Evolutionary conservation across 2,329 filamentous ascomycete genomes (phyloP), one percentile per base, ranked within the genome.

Genomic region (Mariannaea sp.): DNA sequence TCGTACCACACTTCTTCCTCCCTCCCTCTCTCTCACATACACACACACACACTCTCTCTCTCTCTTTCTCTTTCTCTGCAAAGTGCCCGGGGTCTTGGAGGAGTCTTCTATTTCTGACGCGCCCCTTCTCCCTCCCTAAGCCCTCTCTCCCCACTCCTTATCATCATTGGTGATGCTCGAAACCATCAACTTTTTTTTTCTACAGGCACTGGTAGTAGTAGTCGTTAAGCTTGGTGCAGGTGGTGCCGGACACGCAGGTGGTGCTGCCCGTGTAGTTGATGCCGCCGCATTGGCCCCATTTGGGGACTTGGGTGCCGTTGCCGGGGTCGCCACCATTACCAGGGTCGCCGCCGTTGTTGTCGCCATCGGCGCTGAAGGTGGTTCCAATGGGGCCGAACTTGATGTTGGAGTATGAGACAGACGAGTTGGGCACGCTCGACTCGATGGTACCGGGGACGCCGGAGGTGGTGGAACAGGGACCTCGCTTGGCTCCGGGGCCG

Each of bases 401-500:
- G 75, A 84, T 83, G 75, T 84, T 83, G 60, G 80, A 83, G 74
- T 76, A 85, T 58, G 74, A 68, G 46, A 85, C 82, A 62, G 74
- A 74, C 46, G 81, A 71, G 69, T 76, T 73, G 35, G 80, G 74
- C 12, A 68, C 64, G 45, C 71, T 60, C 13, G 68, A 35, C 71
- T 84, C 78, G 38, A 86, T 69, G 3, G 77, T 75, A 24, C 66
- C 51, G 20, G 83, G 83, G 26, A 71, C 75, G 36, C 83, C 83
- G 16, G 80, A 80, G 60, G 67, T 72, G 40, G 74, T 77, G 43
- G 75, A 52, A 70, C 84, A 87, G 29, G 74, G 72, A 49, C 84
- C 84, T 64, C 84, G 81, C 35, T 73, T 72, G 52, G 75, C 70
- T 60, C 84, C 83, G 24, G 75, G 75, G 2, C 55, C 59, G 46